Evolutionary conservation across 2,329 filamentous ascomycete genomes (phyloP), one percentile per base, ranked within the genome.

Genomic region (Chaetomium globosum): DNA sequence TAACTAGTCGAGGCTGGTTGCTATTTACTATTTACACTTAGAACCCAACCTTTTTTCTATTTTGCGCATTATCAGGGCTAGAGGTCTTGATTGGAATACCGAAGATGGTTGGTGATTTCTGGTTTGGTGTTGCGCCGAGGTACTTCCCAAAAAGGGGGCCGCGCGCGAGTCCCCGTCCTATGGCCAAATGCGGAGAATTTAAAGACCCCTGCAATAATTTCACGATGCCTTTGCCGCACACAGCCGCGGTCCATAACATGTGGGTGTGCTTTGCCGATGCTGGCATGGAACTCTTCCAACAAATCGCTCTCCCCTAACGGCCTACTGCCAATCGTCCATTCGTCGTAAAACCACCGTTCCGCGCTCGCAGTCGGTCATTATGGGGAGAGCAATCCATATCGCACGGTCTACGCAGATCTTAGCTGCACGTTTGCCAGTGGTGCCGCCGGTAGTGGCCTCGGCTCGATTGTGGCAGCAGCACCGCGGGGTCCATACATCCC

Each of bases 391-490:
- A 26, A 19, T 63, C 2, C 53, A 26, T 26, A 6, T 58, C 13
- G 54, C 54, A 13, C 61, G 60, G 28, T 43, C 46, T 46, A 31
- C n/a, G 2, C 54, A 26, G 46, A 31, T 19, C 31, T 33, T 59
- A 23, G 33, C 61, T 6, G 46, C 61, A 19, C 61, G 61, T 52
- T n/a, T 13, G n/a, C 53, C 53, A 8, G 43, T 8, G 4, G 16
- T 39, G 31, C 53, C 53, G 9, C 3, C 31, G 21, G 7, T 21
- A 7, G 21, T 28, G 21, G 23, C 46, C 10, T 16, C 53, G 21
- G 23, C 16, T 19, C 39, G 59, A 28, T 53, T 56, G 9, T 63
- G 43, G 61, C 61, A 58, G 23, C 36, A 26, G 23, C 26, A 26
- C 4, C 39, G 39, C 39, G 39, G 39, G 39, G 39, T 43, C 39